These are phyloP conservation scores for Penicillium macrosclerotiorum DNA, from an alignment of 495 filamentous ascomycete species.

Conservation along the genomic window DNA sequence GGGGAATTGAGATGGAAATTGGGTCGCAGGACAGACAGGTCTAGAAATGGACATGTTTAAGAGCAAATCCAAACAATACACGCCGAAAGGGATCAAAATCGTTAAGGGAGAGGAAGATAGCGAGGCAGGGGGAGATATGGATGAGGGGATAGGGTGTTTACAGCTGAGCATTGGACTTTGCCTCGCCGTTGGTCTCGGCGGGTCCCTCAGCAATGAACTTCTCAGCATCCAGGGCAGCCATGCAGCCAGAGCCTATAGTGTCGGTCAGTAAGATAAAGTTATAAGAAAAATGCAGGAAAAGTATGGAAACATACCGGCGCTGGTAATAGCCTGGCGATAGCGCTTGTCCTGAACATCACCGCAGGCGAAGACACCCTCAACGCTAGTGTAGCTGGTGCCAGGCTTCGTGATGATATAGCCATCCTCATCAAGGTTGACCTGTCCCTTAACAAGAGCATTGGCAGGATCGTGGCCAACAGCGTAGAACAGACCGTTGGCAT, in stretches of 20 bases:
- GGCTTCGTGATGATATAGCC: constrained; percentile 87
- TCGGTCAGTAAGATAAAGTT: constrained; percentile 8
- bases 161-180: constrained; percentile 59
- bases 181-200: constrained; percentile 33
- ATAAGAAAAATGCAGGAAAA: neutral
- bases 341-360: constrained; percentile 98
- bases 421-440: constrained; percentile 82
- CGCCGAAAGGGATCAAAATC: constrained; percentile 11
- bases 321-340: constrained; percentile 96
- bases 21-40: constrained; percentile 13
- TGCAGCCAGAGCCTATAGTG: constrained; percentile 79
- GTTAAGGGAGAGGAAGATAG: constrained; percentile 9
- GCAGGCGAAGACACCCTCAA: constrained; percentile 92
- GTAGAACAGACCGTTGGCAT: constrained; percentile 95
- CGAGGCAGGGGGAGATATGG: neutral
- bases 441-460: constrained; percentile 79
- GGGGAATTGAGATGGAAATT: constrained; percentile 17
- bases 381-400: constrained; percentile 82
- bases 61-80: constrained; percentile 12
- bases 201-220: constrained; percentile 56
- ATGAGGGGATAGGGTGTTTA: constrained; percentile 31
- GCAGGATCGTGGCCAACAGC: constrained; percentile 97
- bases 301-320: constrained; percentile 69
- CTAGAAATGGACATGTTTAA: constrained; percentile 12
- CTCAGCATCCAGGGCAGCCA: constrained; percentile 93